Base-by-base conservation (phyloP, 2,329 filamentous ascomycete genomes). In the Chrysosporium queenslandicum region DNA sequence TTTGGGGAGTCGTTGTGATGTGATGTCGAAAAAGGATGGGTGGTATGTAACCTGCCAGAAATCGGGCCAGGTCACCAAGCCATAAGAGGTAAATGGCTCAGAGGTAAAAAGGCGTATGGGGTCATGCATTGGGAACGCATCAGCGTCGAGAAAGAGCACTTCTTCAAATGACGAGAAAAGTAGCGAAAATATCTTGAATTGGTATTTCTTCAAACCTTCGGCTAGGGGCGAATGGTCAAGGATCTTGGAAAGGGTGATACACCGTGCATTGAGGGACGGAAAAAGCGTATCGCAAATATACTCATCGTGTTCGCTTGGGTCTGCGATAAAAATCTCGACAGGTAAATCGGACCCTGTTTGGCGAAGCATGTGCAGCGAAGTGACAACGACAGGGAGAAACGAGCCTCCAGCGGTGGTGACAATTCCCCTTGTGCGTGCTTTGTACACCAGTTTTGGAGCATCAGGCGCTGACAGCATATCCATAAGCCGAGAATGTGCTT, bases 161-260 rank as follows among this genome's bases (percentile, higher is more conserved):
- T 80, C 71, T 59, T 80, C 75, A 57, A 80, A 82, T 3, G 77
- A 75, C 1, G 78, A 80, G 56, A 80, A 76, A 2, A 82, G 66
- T 16, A 81, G 72, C 3, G 78, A 70, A 56, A 80, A 74, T 34
- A 76, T 70, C 61, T 81, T 81, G 66, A 76, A 74, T 59, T 81
- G 78, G 56, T 77, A 80, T 47, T 60, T 61, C 52, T 80, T 74
- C 8, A 83, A 83, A 1, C 83, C 84, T 50, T 83, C 73, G 12
- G 73, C 70, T 55, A 55, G 39, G 4, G 54, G 54, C 3, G 56
- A 56, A 36, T 50, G 47, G 59, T 72, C 79, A 50, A 71, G 66
- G 39, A 59, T 56, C 9, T 59, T 53, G 39, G 52, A 51, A 32
- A 61, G 45, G 32, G 56, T 53, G 18, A 58, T 47, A 56, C 67